Evolutionary conservation across 2,329 filamentous ascomycete genomes (phyloP).

Genomic region (Xylaria sp.): DNA sequence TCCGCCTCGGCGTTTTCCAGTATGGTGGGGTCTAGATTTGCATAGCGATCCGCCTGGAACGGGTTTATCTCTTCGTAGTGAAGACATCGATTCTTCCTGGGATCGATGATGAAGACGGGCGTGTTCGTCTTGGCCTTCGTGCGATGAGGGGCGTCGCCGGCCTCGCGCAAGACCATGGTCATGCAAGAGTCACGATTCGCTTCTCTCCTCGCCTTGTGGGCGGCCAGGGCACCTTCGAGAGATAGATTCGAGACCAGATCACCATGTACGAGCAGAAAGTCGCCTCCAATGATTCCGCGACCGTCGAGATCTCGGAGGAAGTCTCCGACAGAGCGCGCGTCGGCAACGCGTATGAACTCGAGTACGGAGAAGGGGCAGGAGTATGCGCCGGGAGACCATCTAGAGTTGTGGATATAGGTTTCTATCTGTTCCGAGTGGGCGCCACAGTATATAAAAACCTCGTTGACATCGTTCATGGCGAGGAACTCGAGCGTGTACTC

Average conservation of each 20-base stretch:
- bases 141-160: slow-evolving; percentile 74
- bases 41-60: slow-evolving; percentile 70
- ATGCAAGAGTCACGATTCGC: slow-evolving; percentile 95
- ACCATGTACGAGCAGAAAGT: slow-evolving; percentile 93
- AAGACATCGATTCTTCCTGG: slow-evolving; percentile 80
- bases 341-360: slow-evolving; percentile 84
- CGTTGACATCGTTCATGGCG: slow-evolving; percentile 92
- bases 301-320: slow-evolving; percentile 94
- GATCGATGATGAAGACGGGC: slow-evolving; percentile 88
- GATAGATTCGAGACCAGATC: slow-evolving; percentile 91
- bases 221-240: slow-evolving; percentile 80
- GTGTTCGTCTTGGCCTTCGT: slow-evolving; percentile 80
- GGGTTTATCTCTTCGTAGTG: slow-evolving; percentile 94
- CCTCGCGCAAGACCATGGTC: slow-evolving; percentile 90
- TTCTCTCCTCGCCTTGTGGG: slow-evolving; percentile 82
- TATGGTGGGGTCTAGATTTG: slow-evolving; percentile 83
- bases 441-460: slow-evolving; percentile 92
- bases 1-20: slow-evolving; percentile 80
- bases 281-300: slow-evolving; percentile 83
- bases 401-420: slow-evolving; percentile 81
- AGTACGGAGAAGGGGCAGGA: slow-evolving; percentile 78
- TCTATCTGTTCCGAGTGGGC: slow-evolving; percentile 89
- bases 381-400: slow-evolving; percentile 70
- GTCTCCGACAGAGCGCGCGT: slow-evolving; percentile 89
- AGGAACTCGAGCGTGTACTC: slow-evolving; percentile 98